phyloP scores from a whole-genome alignment of 257 asterid genomes.

The Coffea eugenioides region DNA sequence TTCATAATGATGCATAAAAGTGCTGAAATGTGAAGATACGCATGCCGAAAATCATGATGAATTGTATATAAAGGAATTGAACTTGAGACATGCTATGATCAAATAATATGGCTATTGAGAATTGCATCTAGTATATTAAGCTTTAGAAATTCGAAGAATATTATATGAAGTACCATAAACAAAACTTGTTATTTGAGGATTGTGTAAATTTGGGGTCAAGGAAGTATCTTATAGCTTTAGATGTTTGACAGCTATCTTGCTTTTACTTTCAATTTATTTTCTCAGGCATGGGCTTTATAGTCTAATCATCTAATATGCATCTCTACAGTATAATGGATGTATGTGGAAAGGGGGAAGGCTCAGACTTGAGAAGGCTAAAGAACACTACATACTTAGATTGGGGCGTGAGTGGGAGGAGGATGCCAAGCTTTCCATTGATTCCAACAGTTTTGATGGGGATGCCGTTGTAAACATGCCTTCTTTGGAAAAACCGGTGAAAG shows the following conservation, averaged over 20 bases:
- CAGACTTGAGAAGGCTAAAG: slow-evolving; percentile 88
- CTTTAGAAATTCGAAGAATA: background rate
- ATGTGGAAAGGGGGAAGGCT: slow-evolving; percentile 92
- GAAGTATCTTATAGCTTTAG: background rate
- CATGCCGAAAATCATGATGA: background rate
- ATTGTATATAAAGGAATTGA: background rate
- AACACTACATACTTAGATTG: slow-evolving; percentile 56
- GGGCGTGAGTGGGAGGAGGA: slow-evolving; percentile 79
- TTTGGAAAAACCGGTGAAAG: slow-evolving; percentile 33
- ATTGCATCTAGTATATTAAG: background rate
- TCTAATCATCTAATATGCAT: slow-evolving; percentile 9
- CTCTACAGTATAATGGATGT: slow-evolving; percentile 84
- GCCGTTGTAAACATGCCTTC: slow-evolving; percentile 28
- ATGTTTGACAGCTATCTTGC: background rate
- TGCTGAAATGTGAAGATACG: background rate
- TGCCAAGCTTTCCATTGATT: slow-evolving; percentile 41
- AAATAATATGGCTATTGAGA: too few species aligned
- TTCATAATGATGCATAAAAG: background rate
- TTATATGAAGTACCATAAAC: too few species aligned
- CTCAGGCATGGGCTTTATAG: background rate
- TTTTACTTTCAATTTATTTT: background rate
- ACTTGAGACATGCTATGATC: too few species aligned
- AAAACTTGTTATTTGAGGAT: slow-evolving; percentile 1
- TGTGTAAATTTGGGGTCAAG: background rate
- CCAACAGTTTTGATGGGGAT: slow-evolving; percentile 23